A percentile compares a stretch with the other conserved stretches of the same genome.
phyloP scores from a whole-genome alignment of 2,329 filamentous ascomycete species.

The Thyridium curvatum region DNA sequence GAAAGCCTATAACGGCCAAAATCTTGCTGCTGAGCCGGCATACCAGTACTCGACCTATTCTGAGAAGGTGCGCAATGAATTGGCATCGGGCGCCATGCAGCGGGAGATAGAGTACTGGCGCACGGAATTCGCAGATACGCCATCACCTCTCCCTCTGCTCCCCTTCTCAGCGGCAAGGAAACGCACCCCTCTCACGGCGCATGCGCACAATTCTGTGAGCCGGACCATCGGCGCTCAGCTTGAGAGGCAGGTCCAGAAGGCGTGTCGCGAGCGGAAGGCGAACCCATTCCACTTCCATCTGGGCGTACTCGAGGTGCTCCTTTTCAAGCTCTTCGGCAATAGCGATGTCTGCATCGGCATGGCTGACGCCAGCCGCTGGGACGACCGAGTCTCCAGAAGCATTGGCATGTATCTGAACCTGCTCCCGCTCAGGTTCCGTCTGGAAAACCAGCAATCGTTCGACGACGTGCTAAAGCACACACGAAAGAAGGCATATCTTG shows the following conservation, averaged over 20 bases:
- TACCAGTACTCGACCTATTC: slow-evolving; percentile 29
- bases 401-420: slow-evolving; percentile 32
- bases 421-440: slow-evolving; percentile 26
- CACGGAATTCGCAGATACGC: slow-evolving; percentile 13
- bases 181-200: slow-evolving; percentile 11
- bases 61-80: slow-evolving; percentile 17
- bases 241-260: slow-evolving; percentile 15
- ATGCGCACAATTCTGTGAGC: neutral
- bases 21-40: slow-evolving; percentile 10
- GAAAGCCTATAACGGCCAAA: slow-evolving; percentile 27
- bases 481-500: slow-evolving; percentile 19
- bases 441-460: slow-evolving; percentile 22
- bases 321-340: slow-evolving; percentile 15
- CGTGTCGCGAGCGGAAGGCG: slow-evolving; percentile 17
- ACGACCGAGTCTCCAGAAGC: slow-evolving; percentile 14
- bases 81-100: slow-evolving; percentile 12
- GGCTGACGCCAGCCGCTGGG: slow-evolving; percentile 26
- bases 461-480: slow-evolving; percentile 16
- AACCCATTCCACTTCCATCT: slow-evolving; percentile 25
- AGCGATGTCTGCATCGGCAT: slow-evolving; percentile 32
- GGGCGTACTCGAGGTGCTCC: slow-evolving; percentile 20
- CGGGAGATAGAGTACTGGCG: slow-evolving; percentile 27
- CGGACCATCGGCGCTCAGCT: neutral
- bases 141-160: slow-evolving; percentile 23
- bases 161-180: slow-evolving; percentile 16